Percentiles rank a stretch among this genome's conserved stretches.
Conservation (phyloP, 148 eudicot species). For the Beta vulgaris region DNA sequence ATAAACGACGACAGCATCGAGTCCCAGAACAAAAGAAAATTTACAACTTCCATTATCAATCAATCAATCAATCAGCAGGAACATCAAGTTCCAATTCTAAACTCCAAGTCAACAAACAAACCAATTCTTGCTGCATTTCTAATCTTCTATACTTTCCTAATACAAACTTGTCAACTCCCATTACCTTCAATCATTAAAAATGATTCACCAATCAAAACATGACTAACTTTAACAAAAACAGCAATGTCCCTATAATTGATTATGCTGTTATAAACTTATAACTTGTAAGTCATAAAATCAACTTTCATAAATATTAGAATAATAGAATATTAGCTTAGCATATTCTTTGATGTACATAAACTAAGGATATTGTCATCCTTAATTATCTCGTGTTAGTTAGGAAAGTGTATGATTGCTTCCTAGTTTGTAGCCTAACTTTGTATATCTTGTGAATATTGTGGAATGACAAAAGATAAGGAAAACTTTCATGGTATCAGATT, state of each 20-base stretch:
- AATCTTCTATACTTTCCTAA: not conserved
- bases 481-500: too few relatives aligned
- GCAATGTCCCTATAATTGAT: not conserved
- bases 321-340: too few relatives aligned
- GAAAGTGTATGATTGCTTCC: too few relatives aligned
- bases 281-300: not conserved
- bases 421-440: too few relatives aligned
- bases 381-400: too few relatives aligned
- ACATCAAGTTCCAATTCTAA: not conserved
- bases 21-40: not conserved
- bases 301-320: not conserved
- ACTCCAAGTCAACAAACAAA: not conserved
- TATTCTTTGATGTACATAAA: too few relatives aligned
- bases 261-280: not conserved
- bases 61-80: not conserved
- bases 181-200: not conserved
- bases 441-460: too few relatives aligned
- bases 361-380: too few relatives aligned
- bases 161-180: not conserved
- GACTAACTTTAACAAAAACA: not conserved
- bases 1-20: not conserved
- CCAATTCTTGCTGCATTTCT: not conserved
- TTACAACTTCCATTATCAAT: slow-evolving; percentile 30
- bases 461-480: too few relatives aligned
- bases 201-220: not conserved